These are phyloP conservation scores for Lojkania enalia DNA, from an alignment of 2,329 filamentous ascomycete genomes.

Conservation along the genomic window DNA sequence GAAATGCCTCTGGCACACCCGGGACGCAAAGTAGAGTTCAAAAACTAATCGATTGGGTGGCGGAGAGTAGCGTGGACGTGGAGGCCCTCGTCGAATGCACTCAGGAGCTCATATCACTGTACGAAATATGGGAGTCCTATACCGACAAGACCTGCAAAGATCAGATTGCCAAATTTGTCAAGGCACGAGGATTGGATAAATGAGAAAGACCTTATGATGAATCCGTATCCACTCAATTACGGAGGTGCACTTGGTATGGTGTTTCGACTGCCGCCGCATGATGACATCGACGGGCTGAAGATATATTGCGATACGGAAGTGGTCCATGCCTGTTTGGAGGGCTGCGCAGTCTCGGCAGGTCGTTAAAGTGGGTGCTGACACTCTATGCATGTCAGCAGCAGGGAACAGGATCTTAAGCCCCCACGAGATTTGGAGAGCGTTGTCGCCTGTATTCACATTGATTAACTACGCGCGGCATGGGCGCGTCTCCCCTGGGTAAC, in stretches of 20 bases:
- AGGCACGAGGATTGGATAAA: slow-evolving; percentile 61
- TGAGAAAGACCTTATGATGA: slow-evolving; percentile 35
- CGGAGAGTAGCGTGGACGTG: slow-evolving; percentile 83
- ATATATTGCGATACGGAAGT: slow-evolving; percentile 1
- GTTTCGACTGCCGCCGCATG: slow-evolving; percentile 1
- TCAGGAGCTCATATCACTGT: slow-evolving; percentile 88
- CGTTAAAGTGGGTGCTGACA: slow-evolving; percentile 29
- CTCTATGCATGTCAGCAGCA: slow-evolving; percentile 27
- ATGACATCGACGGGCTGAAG: slow-evolving; percentile 1
- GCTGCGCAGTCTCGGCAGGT: slow-evolving; percentile 13
- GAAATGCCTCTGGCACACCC: slow-evolving; percentile 25
- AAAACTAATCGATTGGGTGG: slow-evolving; percentile 77
- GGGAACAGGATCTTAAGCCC: slow-evolving; percentile 10
- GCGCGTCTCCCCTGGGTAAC: slow-evolving; percentile 12
- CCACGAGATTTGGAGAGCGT: slow-evolving; percentile 12
- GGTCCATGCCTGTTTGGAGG: background rate
- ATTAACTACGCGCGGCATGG: slow-evolving; percentile 18
- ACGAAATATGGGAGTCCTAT: slow-evolving; percentile 73
- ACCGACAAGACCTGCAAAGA: slow-evolving; percentile 68
- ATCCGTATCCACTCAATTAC: slow-evolving; percentile 13
- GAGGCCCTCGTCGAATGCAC: slow-evolving; percentile 84
- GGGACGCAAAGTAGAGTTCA: slow-evolving; percentile 59
- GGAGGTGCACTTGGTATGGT: slow-evolving; percentile 13
- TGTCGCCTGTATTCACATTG: slow-evolving; percentile 21
- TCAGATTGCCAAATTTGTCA: slow-evolving; percentile 64